Base-by-base conservation (phyloP, 208 protist genomes). In the Zelonia costaricensis region DNA sequence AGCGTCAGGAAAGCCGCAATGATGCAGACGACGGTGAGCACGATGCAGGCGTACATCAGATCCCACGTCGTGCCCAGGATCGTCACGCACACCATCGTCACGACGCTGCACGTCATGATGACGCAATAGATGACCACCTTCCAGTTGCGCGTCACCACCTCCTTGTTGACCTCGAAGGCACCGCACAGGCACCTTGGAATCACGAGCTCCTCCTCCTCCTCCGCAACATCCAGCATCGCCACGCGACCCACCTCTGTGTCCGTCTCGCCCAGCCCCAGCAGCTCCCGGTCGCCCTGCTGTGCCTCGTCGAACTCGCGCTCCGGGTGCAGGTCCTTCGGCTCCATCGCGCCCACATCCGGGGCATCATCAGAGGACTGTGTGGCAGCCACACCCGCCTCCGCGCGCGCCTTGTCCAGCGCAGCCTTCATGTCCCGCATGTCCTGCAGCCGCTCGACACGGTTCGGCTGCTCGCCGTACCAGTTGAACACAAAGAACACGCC, bases 401-500 rank as follows among this genome's bases (percentile, higher is more conserved):
- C 49, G 8, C 49, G 22, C 13, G 31, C 31, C 49, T 42, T 55
- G 15, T 8, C 31, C 20, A 55, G 31, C 18, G 49, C 49, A 13
- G 49, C 31, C 33, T 55, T 42, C 23, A 25, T 36, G 18, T 42
- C 49, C 7, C 49, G 31, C 20, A 42, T 8, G 49, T 42, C 49
- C 31, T 55, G 49, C 49, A 55, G 49, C 16, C 75, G 75, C 25
- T 83, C 76, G 18, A 55, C 48, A 1, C 53, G 39, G 56, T 89
- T 85, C 10, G 5, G 48, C 42, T 64, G 38, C 68, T 89, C 82
- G n/a, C 62, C 73, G 36, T 70, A 74, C 56, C 71, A 69, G 68
- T 89, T 85, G 40, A 72, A 69, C 27, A 81, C 35, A 69, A 80
- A 80, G 65, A 85, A 59, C 42, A 75, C 15, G 16, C 59, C 52